Evolutionary conservation across 1,139 yeast genomes (phyloP).

Genomic region (Yamadazyma friedrichii): DNA sequence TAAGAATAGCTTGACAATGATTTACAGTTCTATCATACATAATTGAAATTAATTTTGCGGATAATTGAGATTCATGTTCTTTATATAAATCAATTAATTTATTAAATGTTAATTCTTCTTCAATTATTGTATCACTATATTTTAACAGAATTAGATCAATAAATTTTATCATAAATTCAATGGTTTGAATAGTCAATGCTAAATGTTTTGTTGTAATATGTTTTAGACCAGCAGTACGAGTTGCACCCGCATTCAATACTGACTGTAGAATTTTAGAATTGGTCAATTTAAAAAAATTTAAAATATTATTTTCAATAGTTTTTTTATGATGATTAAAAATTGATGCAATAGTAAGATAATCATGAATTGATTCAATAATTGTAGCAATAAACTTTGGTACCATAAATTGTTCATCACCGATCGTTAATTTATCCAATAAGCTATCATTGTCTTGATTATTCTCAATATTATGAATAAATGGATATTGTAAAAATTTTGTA

Average conservation of each 20-base stretch:
- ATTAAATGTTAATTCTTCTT: conserved; percentile 39
- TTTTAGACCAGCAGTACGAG: conserved; percentile 69
- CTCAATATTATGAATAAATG: conserved; percentile 17
- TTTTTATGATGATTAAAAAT: conserved; percentile 44
- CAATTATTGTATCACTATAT: conserved; percentile 7
- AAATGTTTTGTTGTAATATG: conserved; percentile 76
- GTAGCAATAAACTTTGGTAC: conserved; percentile 42
- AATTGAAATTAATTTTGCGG: conserved; percentile 61
- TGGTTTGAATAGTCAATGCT: conserved; percentile 64
- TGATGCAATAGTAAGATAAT: conserved; percentile 48
- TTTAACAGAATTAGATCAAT: conserved; percentile 6
- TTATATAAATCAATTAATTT: conserved; percentile 37
- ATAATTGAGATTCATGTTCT: conserved; percentile 68
- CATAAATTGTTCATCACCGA: conserved; percentile 39
- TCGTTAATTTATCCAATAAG: conserved; percentile 29
- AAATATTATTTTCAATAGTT: conserved; percentile 39
- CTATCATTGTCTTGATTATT: neutral
- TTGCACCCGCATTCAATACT: conserved; percentile 76
- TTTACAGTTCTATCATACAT: conserved; percentile 64
- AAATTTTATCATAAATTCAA: conserved; percentile 39
- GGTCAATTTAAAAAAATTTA: conserved; percentile 52
- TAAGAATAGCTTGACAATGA: conserved; percentile 47
- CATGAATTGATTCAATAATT: conserved; percentile 39
- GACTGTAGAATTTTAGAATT: conserved; percentile 61
- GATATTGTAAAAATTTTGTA: conserved; percentile 46